Evolutionary conservation across 1,284 basidiomycete species (phyloP), one percentile per base, ranked within the genome.

Genomic region (Psilocybe mexicana): DNA sequence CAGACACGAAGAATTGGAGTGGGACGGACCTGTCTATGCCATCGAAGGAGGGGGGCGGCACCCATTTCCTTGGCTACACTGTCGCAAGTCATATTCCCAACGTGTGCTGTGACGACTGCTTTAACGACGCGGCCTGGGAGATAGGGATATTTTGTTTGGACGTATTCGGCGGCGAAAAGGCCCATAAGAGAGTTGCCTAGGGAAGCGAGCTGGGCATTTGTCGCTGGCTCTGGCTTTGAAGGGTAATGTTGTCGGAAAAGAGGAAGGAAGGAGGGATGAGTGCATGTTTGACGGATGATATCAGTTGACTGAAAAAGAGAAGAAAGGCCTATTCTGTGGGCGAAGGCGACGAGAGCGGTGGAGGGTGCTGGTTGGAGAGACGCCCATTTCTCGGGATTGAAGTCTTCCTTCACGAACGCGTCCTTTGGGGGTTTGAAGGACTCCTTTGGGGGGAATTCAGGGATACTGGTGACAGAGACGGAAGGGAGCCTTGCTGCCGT

Each of bases 151-250:
- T 86, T 80, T 6, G 89, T 80, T 59, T 93, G 83, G 33, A 98
- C 75, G 70, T 90, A 87, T 76, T 99, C 96, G 0, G 92, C 79
- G 3, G 93, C 92, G 65, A 98, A 93, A 42, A 98, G 80, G 52
- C 96, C 96, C 69, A 98, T 83, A 54, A 99, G 80, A 1, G 92
- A 84, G 75, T 98, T 98, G 33, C 96, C 96, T 5, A 97, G 74
- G 0, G 84, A 74, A 0, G 90, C 81, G 3, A 98, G 83, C 48
- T 91, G 84, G n/a, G 83, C 87, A 74, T 98, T 98, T 36, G 84
- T 84, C 38, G 75, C 69, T 42, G 84, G 88, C 66, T 71, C 70
- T 54, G 78, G 76, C 51, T 80, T 77, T 59, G 76, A 71, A 11
- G 85, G 85, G 63, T 79, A 75, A 63, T 85, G 80, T 62, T 80